These are phyloP conservation scores for Vaccinium darrowii DNA, from an alignment of 148 eudicot species.

Conservation along the genomic window DNA sequence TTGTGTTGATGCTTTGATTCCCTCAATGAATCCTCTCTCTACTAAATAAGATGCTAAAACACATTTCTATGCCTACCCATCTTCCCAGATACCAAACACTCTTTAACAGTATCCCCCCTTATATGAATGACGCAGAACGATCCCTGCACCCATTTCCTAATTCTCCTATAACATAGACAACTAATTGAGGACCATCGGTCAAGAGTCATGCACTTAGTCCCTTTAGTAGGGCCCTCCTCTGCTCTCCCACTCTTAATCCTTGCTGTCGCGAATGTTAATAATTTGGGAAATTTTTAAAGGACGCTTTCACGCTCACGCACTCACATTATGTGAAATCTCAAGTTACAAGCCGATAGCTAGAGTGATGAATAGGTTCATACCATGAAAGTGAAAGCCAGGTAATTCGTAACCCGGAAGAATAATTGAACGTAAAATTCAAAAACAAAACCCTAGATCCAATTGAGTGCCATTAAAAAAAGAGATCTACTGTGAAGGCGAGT, in stretches of 20 bases:
- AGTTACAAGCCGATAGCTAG: neutral
- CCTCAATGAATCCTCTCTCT: neutral
- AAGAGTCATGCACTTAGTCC: neutral
- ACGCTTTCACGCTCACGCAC: neutral
- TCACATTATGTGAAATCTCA: neutral
- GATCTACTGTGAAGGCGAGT: neutral
- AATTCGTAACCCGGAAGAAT: neutral
- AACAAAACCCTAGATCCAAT: constrained; percentile 26
- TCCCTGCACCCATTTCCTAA: neutral
- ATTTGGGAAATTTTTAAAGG: neutral
- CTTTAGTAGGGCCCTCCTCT: neutral
- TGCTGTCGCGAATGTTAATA: neutral
- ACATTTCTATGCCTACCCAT: neutral
- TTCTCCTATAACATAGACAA: neutral
- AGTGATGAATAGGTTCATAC: neutral
- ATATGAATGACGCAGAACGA: neutral
- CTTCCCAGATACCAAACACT: neutral
- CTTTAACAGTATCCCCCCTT: neutral
- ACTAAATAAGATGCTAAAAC: neutral
- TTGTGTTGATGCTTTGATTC: neutral
- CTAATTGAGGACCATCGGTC: neutral
- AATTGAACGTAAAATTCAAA: neutral
- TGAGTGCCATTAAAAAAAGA: neutral
- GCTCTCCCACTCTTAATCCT: neutral
- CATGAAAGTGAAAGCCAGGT: neutral